Percentiles rank a stretch among this genome's conserved stretches.
Evolutionary conservation across 2,329 filamentous ascomycete genomes (phyloP).

Genomic region (Microdochium paspali): DNA sequence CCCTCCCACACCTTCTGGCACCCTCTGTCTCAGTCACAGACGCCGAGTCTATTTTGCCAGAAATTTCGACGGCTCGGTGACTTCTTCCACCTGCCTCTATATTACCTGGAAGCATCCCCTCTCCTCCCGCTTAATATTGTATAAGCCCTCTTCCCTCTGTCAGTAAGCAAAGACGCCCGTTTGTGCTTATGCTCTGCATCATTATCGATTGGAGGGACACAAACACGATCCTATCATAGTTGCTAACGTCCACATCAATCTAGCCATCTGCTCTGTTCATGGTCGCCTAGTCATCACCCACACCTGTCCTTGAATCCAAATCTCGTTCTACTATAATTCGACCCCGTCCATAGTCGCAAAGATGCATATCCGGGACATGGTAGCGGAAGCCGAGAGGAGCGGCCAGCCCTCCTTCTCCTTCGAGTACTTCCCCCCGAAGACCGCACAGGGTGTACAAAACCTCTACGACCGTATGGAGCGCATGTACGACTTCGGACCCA

Average conservation of each 20-base stretch:
- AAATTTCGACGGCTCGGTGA: no score
- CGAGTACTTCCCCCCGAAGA: conserved; percentile 99
- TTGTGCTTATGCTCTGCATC: no score
- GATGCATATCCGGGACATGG: conserved; percentile 95
- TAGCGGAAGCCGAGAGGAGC: conserved; percentile 70
- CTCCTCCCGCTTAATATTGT: conserved; percentile 1
- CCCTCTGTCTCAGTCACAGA: not conserved
- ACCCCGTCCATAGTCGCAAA: conserved; percentile 22
- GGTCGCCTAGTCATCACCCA: no score
- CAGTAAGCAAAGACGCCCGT: not conserved
- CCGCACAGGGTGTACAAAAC: conserved; percentile 94
- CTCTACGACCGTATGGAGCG: conserved; percentile 99
- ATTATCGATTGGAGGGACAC: no score
- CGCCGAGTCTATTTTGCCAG: no score
- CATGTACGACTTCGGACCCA: conserved; percentile 89
- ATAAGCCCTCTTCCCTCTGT: not conserved
- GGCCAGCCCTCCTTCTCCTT: conserved; percentile 90
- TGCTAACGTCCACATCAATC: not conserved
- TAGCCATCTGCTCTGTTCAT: no score
- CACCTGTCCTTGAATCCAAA: no score
- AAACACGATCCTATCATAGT: no score
- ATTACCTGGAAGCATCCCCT: conserved; percentile 7
- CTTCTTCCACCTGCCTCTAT: no score
- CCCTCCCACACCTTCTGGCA: conserved; percentile 1
- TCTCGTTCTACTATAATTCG: not conserved